These are phyloP conservation scores for Singerocomus rubriflavus DNA, from an alignment of 1,284 basidiomycete species.

Conservation along the genomic window DNA sequence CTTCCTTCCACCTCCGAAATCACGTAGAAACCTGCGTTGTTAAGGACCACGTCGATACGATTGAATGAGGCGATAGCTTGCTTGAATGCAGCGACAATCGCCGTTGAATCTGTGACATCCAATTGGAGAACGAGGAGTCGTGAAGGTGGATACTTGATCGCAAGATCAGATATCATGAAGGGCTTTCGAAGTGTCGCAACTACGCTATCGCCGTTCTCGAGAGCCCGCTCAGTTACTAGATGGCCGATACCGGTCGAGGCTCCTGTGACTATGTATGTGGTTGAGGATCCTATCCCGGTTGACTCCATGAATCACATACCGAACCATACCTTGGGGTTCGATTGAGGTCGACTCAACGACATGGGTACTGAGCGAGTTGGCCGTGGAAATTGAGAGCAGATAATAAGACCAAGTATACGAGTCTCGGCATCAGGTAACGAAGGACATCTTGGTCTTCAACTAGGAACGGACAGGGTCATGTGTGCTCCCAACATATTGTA, in stretches of 20 bases:
- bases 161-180: constrained; percentile 22
- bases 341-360: constrained; percentile 2
- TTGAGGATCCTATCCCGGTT: not conserved
- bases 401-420: not conserved
- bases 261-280: constrained; percentile 27
- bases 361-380: not conserved
- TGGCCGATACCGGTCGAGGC: constrained; percentile 32
- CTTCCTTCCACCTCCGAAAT: constrained; percentile 29
- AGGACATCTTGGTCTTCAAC: not conserved
- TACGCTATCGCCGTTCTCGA: constrained; percentile 30
- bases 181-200: constrained; percentile 34
- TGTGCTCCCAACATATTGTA: not conserved
- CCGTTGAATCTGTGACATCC: constrained; percentile 25
- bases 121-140: constrained; percentile 27
- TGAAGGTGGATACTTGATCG: constrained; percentile 20
- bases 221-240: constrained; percentile 23
- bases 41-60: constrained; percentile 34
- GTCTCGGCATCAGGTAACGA: not conserved
- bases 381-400: not conserved
- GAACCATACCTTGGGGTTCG: constrained; percentile 25
- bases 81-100: constrained; percentile 26
- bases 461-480: not conserved
- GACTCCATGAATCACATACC: constrained; percentile 13
- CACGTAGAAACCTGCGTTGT: constrained; percentile 34
- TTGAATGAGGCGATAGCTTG: constrained; percentile 23